Conservation (phyloP, 208 protist genomes). For the Zelonia costaricensis region DNA sequence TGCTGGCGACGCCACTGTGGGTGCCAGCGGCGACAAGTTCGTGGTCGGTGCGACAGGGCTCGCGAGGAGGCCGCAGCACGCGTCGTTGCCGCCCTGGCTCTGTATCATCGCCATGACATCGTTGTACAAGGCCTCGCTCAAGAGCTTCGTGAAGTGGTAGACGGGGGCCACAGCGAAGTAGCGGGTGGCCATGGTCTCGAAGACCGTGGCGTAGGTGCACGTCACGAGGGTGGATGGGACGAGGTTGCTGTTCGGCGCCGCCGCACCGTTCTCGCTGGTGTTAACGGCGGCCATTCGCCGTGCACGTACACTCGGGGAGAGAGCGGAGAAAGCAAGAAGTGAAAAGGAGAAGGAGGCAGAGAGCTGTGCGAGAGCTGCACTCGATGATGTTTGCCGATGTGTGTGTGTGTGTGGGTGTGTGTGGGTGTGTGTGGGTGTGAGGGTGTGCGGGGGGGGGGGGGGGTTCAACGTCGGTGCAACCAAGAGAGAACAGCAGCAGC, state of each 20-base stretch:
- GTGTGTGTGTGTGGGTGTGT: too few species aligned
- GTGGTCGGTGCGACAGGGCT: not conserved
- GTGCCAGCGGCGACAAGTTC: not conserved
- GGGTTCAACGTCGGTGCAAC: too few species aligned
- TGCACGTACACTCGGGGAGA: too few species aligned
- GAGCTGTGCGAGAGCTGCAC: too few species aligned
- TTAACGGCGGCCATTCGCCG: not conserved
- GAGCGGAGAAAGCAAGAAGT: too few species aligned
- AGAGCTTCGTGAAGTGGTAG: not conserved
- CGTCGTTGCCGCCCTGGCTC: not conserved
- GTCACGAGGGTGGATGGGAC: constrained; percentile 1
- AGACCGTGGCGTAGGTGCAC: constrained; percentile 24
- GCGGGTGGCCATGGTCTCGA: constrained; percentile 8
- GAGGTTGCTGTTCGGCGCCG: not conserved
- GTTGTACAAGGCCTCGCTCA: not conserved
- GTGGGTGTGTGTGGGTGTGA: too few species aligned
- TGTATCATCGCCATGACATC: constrained; percentile 8
- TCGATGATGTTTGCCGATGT: too few species aligned
- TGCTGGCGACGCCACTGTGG: not conserved
- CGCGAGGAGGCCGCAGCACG: not conserved
- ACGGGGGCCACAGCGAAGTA: constrained; percentile 28
- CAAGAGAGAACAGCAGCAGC: too few species aligned
- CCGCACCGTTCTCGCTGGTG: not conserved
- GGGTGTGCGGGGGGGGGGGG: too few species aligned
- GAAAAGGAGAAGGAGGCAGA: too few species aligned